Evolutionary conservation across 129 eudicot genomes (phyloP).

Genomic region (Helichrysum umbraculigerum): DNA sequence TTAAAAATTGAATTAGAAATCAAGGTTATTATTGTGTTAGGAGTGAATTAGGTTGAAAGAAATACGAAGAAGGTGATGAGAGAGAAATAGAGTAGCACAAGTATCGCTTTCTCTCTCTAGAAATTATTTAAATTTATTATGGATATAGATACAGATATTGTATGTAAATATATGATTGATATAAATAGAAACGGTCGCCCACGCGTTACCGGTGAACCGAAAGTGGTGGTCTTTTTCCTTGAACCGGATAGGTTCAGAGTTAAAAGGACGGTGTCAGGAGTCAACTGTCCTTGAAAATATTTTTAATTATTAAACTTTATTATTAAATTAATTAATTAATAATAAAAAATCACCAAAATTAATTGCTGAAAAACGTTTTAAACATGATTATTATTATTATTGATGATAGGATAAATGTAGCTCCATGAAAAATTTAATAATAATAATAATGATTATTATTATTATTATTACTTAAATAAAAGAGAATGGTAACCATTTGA

Average conservation of each 20-base stretch:
- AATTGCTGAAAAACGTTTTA: neutral
- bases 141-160: neutral
- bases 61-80: constrained; percentile 21
- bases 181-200: constrained; percentile 10
- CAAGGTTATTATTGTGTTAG: constrained; percentile 8
- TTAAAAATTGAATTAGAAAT: constrained; percentile 1
- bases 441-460: no score
- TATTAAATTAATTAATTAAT: no score
- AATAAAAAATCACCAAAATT: neutral
- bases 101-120: neutral
- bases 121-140: neutral
- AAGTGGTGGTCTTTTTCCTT: neutral
- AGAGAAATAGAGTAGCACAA: constrained; percentile 25
- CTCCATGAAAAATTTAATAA: no score
- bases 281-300: neutral
- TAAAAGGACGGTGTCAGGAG: neutral
- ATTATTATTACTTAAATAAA: no score
- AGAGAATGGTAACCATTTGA: no score
- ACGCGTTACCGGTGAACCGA: constrained; percentile 13
- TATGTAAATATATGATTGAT: neutral
- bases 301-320: no score
- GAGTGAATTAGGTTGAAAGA: constrained; percentile 37
- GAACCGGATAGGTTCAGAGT: neutral
- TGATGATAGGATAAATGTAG: no score
- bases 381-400: no score